phyloP scores from a whole-genome alignment of 164 flowering plant species.

The Annona cherimola region DNA sequence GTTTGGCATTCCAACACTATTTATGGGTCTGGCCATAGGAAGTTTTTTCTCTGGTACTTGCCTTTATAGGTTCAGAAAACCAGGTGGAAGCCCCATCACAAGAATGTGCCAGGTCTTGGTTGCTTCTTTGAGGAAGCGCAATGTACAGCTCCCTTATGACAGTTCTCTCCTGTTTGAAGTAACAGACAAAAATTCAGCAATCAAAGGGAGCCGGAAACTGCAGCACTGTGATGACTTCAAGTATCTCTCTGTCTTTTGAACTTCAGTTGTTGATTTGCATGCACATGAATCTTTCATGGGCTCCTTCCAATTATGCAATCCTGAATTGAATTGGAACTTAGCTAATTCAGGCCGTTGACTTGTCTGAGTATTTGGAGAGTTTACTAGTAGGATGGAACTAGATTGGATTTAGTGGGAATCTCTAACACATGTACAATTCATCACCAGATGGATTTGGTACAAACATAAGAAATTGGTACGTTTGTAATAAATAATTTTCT shows the following conservation, averaged over 20 bases:
- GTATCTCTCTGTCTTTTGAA: conserved; percentile 24
- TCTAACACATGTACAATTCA: no score
- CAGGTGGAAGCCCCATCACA: conserved; percentile 90
- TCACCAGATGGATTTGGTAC: no score
- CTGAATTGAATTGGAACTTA: no score
- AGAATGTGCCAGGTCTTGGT: conserved; percentile 84
- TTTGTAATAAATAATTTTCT: no score
- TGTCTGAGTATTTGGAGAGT: no score
- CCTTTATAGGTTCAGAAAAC: conserved; percentile 79
- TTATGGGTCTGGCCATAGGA: conserved; percentile 74
- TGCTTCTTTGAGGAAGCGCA: conserved; percentile 62
- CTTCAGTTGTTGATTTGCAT: not conserved
- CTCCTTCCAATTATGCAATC: no score
- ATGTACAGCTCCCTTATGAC: conserved; percentile 52
- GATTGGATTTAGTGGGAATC: no score
- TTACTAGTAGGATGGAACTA: no score
- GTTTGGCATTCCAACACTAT: conserved; percentile 81
- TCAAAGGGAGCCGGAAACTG: conserved; percentile 76
- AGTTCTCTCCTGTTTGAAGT: conserved; percentile 63
- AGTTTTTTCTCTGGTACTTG: conserved; percentile 72
- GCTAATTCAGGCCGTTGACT: no score
- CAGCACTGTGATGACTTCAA: conserved; percentile 66
- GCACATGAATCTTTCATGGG: not conserved
- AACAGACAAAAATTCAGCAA: conserved; percentile 59
- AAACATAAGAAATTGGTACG: no score